Evolutionary conservation across 192 early-diverging fungal genomes (phyloP), one percentile per base, ranked within the genome.

Genomic region (Coemansia sp.): DNA sequence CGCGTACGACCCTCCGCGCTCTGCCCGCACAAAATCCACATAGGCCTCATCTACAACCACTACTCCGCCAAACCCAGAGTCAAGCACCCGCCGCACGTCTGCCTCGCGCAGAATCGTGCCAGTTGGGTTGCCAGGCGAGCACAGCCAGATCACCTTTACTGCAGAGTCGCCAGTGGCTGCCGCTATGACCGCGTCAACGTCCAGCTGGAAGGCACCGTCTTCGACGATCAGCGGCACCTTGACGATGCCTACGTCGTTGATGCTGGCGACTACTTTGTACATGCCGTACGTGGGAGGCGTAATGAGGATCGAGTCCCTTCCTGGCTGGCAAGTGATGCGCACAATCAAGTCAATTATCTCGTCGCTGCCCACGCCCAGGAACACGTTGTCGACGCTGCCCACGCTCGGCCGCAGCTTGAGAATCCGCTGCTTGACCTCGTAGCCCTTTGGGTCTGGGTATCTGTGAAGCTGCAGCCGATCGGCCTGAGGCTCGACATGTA

Each of bases 211-310:
- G n/a, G 44, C 36, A 34, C 76, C 93, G 36, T 78, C 86, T 18
- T 90, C 90, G 6, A 96, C 91, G 63, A 91, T 78, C 68, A 99
- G 80, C 34, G 89, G 91, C 33, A 95, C 94, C 75, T 94, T 95
- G 55, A 95, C 91, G 46, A 98, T 88, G 47, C 77, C 87, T 1
- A 98, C 93, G 87, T 99, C 98, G 78, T 99, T 99, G 76, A 96
- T 91, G 69, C 94, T 89, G 34, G 96, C 96, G 49, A 87, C 90
- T 18, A 97, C 95, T 22, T 88, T 87, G 86, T 99, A 99, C 98
- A 99, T 99, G 60, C 98, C 98, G 79, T 99, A 99, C 29, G 97
- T 98, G 4, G 98, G 98, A 69, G 97, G 97, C 5, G 93, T 95
- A 68, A 99, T 92, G 31, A 99, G 82, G 61, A 98, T 89, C 78